Evolutionary conservation across 768 basidiomycete species (phyloP).

Genomic region (Agaricus sinodeliciosus): DNA sequence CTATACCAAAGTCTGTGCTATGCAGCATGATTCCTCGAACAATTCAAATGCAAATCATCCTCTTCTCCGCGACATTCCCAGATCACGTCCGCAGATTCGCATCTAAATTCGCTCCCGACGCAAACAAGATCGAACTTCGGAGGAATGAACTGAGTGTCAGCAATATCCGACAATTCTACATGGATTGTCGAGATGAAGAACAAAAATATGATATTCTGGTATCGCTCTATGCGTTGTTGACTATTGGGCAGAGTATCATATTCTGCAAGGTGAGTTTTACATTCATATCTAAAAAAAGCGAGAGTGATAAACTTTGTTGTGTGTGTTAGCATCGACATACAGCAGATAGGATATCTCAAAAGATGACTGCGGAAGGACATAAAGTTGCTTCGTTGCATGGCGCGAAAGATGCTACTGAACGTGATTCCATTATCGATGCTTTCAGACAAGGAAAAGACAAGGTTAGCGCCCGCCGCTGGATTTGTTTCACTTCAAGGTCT

Average conservation of each 20-base stretch:
- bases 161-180: conserved; percentile 91
- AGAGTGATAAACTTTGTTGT: not conserved
- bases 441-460: conserved; percentile 97
- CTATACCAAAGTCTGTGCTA: not conserved
- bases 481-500: no score
- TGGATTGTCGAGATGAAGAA: conserved; percentile 89
- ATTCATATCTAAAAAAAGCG: not conserved
- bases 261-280: conserved; percentile 83
- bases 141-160: conserved; percentile 92
- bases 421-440: conserved; percentile 87
- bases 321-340: conserved; percentile 71
- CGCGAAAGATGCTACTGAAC: conserved; percentile 83
- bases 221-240: conserved; percentile 81
- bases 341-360: conserved; percentile 84
- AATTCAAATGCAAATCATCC: conserved; percentile 68
- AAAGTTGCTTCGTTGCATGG: conserved; percentile 96
- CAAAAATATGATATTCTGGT: conserved; percentile 96
- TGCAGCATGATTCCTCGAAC: conserved; percentile 51
- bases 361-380: conserved; percentile 92
- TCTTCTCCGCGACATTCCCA: conserved; percentile 98
- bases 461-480: no score
- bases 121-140: conserved; percentile 95
- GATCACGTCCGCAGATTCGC: conserved; percentile 92
- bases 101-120: conserved; percentile 83
- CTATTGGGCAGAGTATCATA: conserved; percentile 97